Evolutionary conservation across 768 basidiomycete genomes (phyloP), one percentile per base, ranked within the genome.

Genomic region (Leccinum rimulosum): DNA sequence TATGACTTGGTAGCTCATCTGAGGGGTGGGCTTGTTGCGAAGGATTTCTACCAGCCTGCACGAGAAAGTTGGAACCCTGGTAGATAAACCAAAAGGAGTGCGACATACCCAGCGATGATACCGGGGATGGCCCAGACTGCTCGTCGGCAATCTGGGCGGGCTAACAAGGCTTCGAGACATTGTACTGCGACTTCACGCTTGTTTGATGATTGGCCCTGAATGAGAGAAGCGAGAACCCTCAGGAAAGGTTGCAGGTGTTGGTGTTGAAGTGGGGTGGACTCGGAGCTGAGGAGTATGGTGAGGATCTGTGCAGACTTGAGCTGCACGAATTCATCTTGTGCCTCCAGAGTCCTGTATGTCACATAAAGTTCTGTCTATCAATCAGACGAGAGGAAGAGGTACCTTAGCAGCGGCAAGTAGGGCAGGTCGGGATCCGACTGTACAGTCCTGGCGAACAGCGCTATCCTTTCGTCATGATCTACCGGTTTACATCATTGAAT

Each of bases 251-350:
- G 77, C 22, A 91, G 73, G 50, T 87, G 81, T 22, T 82, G 78
- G 11, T 76, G 70, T 56, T 78, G 79, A 27, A 84, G 74, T 10
- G 77, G 77, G 1, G 79, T 73, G 5, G 79, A 69, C 67, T 84
- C 83, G 59, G 82, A 80, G 64, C 85, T 86, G 38, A 96, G 82
- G 25, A 98, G 81, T 35, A 95, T 81, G 1, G 95, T 93, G 49
- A 97, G 77, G 62, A 98, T 89, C 68, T 96, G 91, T 0, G 89
- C 82, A 11, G 89, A 81, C 70, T 95, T 97, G 58, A 98, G 80
- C 68, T 95, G 93, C n/a, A 93, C 87, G 64, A 97, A 98, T 70
- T 98, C 95, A 71, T 98, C 97, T 64, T 87, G 88, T 12, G 88
- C 84, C 40, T 91, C 88, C 50, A 97, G 77, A 35, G 87, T 85